Conservation (phyloP, 176 grass and related monocot species). For the Oryza rufipogon region DNA sequence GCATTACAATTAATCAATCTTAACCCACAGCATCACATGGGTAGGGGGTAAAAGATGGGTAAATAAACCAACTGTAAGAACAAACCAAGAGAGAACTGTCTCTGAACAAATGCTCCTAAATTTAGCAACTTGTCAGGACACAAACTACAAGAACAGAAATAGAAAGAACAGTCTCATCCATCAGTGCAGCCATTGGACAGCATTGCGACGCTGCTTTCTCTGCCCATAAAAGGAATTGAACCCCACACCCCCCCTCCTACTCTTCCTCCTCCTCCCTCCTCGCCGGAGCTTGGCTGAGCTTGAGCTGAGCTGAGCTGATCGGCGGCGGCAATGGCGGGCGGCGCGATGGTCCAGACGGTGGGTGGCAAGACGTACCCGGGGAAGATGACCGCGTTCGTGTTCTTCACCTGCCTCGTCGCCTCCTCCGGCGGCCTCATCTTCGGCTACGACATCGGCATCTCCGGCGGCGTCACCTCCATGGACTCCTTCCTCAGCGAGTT, state of each 20-base stretch:
- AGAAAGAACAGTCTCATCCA: constrained; percentile 30
- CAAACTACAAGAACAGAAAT: constrained; percentile 28
- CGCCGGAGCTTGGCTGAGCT: neutral
- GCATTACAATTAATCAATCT: neutral
- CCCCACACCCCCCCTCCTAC: neutral
- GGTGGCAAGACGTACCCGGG: constrained; percentile 70
- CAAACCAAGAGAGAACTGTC: neutral
- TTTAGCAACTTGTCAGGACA: constrained; percentile 21
- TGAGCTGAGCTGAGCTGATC: neutral
- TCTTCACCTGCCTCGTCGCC: constrained; percentile 70
- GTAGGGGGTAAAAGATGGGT: neutral
- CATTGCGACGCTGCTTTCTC: neutral
- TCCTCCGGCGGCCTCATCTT: constrained; percentile 79
- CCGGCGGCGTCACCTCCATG: constrained; percentile 85
- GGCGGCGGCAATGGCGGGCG: constrained; percentile 60
- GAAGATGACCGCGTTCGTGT: constrained; percentile 67
- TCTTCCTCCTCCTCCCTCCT: neutral
- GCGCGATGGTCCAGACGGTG: constrained; percentile 48
- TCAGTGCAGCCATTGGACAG: constrained; percentile 28
- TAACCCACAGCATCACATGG: neutral
- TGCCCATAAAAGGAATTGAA: constrained; percentile 15
- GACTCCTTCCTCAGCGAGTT: constrained; percentile 72
- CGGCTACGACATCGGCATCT: constrained; percentile 88
- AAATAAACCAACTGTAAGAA: neutral
- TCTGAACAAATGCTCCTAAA: neutral